These are phyloP conservation scores for Solanum sparsipilum DNA, from an alignment of 257 asterid genomes.

Conservation along the genomic window DNA sequence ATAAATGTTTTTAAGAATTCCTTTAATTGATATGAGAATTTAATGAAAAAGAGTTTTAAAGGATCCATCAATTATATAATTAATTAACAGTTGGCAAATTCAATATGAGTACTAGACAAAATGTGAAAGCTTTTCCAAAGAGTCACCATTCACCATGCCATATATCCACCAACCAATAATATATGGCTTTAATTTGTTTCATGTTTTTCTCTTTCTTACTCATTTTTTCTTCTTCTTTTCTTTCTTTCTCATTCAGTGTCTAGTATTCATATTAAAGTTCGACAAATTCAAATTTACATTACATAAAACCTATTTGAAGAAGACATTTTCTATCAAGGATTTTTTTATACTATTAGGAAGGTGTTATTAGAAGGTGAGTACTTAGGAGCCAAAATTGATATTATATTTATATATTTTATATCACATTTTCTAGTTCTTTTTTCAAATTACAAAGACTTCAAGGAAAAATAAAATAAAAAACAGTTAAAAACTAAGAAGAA, in stretches of 20 bases:
- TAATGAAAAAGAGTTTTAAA: neutral
- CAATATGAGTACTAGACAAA: neutral
- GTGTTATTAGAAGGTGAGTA: neutral
- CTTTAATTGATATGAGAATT: neutral
- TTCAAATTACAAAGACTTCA: neutral
- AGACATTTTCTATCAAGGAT: neutral
- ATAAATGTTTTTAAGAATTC: neutral
- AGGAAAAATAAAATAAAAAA: neutral
- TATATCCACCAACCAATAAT: neutral
- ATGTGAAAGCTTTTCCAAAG: neutral
- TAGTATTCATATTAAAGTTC: accelerated
- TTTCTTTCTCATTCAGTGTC: accelerated
- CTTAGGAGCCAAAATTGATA: neutral
- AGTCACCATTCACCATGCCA: neutral
- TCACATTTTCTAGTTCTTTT: neutral
- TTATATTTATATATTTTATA: neutral
- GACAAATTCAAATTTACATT: accelerated
- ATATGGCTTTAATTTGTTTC: neutral
- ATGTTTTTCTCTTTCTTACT: neutral
- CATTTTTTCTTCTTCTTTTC: neutral
- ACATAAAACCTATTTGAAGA: neutral
- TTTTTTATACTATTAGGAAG: neutral
- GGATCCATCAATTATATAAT: neutral
- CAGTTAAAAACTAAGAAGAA: neutral
- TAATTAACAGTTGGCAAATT: neutral